A percentile compares a stretch with the other conserved stretches of the same genome.
These are phyloP conservation scores for Ambrosiella xylebori DNA, from an alignment of 2,329 filamentous ascomycete species.

Conservation along the genomic window DNA sequence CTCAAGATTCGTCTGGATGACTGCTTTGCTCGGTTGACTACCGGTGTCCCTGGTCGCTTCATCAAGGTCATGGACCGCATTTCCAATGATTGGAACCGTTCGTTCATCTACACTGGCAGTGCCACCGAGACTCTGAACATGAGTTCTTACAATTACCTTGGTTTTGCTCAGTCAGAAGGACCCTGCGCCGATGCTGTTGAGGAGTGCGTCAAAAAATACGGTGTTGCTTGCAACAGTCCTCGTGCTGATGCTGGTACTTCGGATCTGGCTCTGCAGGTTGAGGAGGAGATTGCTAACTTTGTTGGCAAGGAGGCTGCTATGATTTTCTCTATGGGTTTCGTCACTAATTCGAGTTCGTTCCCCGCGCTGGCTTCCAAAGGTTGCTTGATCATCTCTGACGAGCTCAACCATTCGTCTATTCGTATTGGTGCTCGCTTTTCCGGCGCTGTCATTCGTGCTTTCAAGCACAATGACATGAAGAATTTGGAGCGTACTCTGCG, in stretches of 20 bases:
- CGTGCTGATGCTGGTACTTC: conserved; percentile 72
- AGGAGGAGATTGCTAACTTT: conserved; percentile 75
- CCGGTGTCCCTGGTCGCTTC: conserved; percentile 82
- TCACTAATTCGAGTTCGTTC: conserved; percentile 86
- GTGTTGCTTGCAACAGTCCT: conserved; percentile 65
- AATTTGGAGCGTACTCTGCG: conserved; percentile 74
- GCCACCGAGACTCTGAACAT: conserved; percentile 91
- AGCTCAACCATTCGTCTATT: conserved; percentile 95
- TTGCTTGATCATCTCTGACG: conserved; percentile 86
- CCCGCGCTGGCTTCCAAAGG: conserved; percentile 84
- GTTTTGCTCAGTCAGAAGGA: conserved; percentile 92
- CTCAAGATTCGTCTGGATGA: conserved; percentile 92
- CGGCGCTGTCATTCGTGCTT: conserved; percentile 84
- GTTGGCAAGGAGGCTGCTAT: conserved; percentile 89
- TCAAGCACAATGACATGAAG: conserved; percentile 93
- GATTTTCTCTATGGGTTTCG: conserved; percentile 98
- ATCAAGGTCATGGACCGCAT: conserved; percentile 85
- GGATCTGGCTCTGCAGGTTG: conserved; percentile 76
- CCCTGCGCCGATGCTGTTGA: conserved; percentile 91
- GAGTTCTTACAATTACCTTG: conserved; percentile 99
- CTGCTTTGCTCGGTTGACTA: conserved; percentile 83
- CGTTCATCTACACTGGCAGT: conserved; percentile 77
- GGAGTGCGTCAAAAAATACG: conserved; percentile 67
- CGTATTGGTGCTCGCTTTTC: conserved; percentile 87
- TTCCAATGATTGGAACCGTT: conserved; percentile 79